These are phyloP conservation scores for Microcyclospora pomicola DNA, from an alignment of 2,329 filamentous ascomycete species.

Conservation along the genomic window DNA sequence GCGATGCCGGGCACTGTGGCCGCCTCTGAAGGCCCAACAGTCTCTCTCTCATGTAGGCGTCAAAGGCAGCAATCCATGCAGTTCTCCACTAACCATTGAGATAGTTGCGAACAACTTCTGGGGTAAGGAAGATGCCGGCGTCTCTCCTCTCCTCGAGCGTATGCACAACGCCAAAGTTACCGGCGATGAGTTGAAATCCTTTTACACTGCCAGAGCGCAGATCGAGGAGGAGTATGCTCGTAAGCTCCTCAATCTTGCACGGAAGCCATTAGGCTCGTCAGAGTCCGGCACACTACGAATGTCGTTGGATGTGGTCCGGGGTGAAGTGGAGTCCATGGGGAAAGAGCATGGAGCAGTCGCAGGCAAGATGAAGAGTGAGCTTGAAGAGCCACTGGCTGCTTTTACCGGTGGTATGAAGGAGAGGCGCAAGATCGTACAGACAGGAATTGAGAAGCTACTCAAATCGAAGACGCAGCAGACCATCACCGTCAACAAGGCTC, in stretches of 20 bases:
- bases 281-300: slow-evolving; percentile 71
- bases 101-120: slow-evolving; percentile 98
- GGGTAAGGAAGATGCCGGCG: slow-evolving; percentile 97
- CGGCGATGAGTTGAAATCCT: slow-evolving; percentile 81
- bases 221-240: slow-evolving; percentile 95
- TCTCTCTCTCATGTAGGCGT: slow-evolving; percentile 24
- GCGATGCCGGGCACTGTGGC: slow-evolving; percentile 21
- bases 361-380: slow-evolving; percentile 84
- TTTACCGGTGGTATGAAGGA: slow-evolving; percentile 96
- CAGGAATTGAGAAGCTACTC: slow-evolving; percentile 81
- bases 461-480: slow-evolving; percentile 92
- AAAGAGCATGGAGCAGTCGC: slow-evolving; percentile 88
- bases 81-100: slow-evolving; percentile 18
- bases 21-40: slow-evolving; percentile 21
- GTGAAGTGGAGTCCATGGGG: slow-evolving; percentile 82
- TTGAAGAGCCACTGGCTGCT: slow-evolving; percentile 83
- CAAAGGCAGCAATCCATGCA: not conserved
- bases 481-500: slow-evolving; percentile 78
- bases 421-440: slow-evolving; percentile 87
- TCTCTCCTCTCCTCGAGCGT: slow-evolving; percentile 77
- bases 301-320: slow-evolving; percentile 76
- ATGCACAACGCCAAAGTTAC: slow-evolving; percentile 92
- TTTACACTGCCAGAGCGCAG: slow-evolving; percentile 79
- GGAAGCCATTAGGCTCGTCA: slow-evolving; percentile 77
- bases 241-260: slow-evolving; percentile 71